Base-by-base conservation (phyloP, 192 early-diverging fungal species). In the Irineochytrium annulatum region DNA sequence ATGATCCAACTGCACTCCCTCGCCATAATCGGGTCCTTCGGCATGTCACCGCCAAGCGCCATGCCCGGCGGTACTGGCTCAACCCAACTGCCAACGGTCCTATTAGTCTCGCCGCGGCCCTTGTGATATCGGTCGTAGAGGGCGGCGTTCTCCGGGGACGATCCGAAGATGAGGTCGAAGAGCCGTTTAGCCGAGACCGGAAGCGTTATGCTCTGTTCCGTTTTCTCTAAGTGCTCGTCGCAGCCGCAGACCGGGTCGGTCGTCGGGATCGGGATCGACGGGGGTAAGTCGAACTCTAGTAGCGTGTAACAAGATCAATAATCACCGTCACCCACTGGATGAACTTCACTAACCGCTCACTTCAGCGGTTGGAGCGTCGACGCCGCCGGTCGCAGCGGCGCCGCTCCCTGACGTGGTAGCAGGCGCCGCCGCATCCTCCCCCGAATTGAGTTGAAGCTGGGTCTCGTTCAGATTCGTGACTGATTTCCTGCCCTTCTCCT, bases 151-250 rank as follows among this genome's bases (percentile, higher is more conserved):
- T 83, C 60, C 14, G 72, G 44, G 27, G 14, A 17, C 3, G 13
- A 32, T 4, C 75, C 73, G 64, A 88, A 90, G 0, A 89, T 49
- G 16, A 84, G 46, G 0, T 82, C 80, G 59, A 76, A 87, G n/a
- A 71, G 34, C 27, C 57, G 51, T 57, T 85, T 88, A 19, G 87
- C 88, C 1, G 83, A 75, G 17, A 82, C 28, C 0, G 67, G 53
- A 6, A 86, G 55, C 22, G 78, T 76, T 27, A 77, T 55, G 24
- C 86, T 80, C n/a, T 56, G 35, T 34, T 87, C 84, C 26, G 73
- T 52, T 48, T 80, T 77, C 41, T 90, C 88, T 27, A 82, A 59
- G 70, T 90, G 88, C 34, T 87, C 86, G 22, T 70, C 54, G 63
- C 88, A 90, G 11, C 74, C 74, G 51, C 88, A 90, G 20, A 41